Evolutionary conservation across 345 rosid species (phyloP), one percentile per base, ranked within the genome.

Genomic region (Zanthoxylum bungeanum): DNA sequence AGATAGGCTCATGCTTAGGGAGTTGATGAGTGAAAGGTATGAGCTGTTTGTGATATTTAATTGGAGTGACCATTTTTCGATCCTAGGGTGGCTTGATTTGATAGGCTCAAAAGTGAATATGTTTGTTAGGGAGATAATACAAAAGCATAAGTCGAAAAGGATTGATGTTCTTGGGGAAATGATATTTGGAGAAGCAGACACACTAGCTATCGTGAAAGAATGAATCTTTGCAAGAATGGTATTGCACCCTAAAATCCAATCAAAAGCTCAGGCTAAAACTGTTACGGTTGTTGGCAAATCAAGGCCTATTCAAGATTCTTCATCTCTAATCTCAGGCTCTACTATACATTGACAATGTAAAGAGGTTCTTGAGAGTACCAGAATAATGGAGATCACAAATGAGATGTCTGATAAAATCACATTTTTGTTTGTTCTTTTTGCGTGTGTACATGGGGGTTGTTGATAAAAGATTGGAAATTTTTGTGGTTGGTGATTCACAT

Each of bases 401-500:
- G 80, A 77, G 75, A 84, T 53, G 3, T 92, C 93, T 0, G 89
- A 93, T 28, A 81, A 81, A 31, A 82, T 91, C 60, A 91, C 91
- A 33, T 87, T 87, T 72, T 65, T 89, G 12, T 75, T 81, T 24
- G 79, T 82, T 66, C 85, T 91, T 56, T 83, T 88, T 0, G 98
- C 97, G 34, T 89, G 93, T 78, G 86, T 86, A 1, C 95, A 93
- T 75, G 92, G 87, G 24, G 95, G 91, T 77, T 46, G 75, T 86
- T 40, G 79, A 83, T 37, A 88, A 86, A 79, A 97, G 97, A 65
- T 62, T 87, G 47, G 84, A 83, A 34, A 77, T 85, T 66, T 89
- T 82, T 19, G 76, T 84, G 84, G 84, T 73, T 25, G 83, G 75
- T 34, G 86, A 81, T 70, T 72, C 84, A 11, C 88, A 83, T 68